Conservation (phyloP, 116 monocot genomes). For the Zostera marina region DNA sequence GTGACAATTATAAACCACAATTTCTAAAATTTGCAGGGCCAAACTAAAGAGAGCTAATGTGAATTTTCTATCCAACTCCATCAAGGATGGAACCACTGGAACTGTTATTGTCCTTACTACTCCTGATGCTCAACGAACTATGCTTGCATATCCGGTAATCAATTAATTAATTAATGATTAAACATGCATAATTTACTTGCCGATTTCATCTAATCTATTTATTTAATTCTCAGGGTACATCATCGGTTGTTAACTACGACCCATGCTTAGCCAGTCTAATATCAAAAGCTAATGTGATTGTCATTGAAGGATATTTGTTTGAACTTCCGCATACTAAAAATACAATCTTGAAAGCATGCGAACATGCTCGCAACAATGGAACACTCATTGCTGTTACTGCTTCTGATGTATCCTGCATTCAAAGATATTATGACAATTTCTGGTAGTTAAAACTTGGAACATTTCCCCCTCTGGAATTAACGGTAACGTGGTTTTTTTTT, state of each 20-base stretch:
- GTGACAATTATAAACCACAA: neutral
- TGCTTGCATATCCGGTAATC: constrained; percentile 90
- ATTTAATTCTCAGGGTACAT: constrained; percentile 58
- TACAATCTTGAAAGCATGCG: constrained; percentile 62
- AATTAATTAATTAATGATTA: neutral
- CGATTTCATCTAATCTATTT: neutral
- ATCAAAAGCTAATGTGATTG: constrained; percentile 66
- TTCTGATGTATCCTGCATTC: constrained; percentile 88
- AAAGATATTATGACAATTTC: constrained; percentile 69
- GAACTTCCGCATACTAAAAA: constrained; percentile 70
- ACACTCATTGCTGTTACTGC: constrained; percentile 83
- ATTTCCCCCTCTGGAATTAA: too few species aligned
- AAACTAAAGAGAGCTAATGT: constrained; percentile 79
- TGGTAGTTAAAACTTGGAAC: constrained; percentile 23
- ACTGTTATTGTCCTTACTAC: constrained; percentile 95
- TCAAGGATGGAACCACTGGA: constrained; percentile 83
- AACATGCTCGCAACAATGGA: constrained; percentile 67
- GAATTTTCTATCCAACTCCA: constrained; percentile 60
- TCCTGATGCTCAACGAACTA: constrained; percentile 91
- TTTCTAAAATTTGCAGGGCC: constrained; percentile 21
- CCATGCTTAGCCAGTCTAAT: constrained; percentile 49
- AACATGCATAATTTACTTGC: neutral
- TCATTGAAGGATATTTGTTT: constrained; percentile 86
- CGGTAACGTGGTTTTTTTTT: too few species aligned
- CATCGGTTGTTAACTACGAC: constrained; percentile 68